Percentiles rank a stretch among this genome's conserved stretches.
Evolutionary conservation across 2,329 filamentous ascomycete species (phyloP).

Genomic region (Apiospora arundinis): DNA sequence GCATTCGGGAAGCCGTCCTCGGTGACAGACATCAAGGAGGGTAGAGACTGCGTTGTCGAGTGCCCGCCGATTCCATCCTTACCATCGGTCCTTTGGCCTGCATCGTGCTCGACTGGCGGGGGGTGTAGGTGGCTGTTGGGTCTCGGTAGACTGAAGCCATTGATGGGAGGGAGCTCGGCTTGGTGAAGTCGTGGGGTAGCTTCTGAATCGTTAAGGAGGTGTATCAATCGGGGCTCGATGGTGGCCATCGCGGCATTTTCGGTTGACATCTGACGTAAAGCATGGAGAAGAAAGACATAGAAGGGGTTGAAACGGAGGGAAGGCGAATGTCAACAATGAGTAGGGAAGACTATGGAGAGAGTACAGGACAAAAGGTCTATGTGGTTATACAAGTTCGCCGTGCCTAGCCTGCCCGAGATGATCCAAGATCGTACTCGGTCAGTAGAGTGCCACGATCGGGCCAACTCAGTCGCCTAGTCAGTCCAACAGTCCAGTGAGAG

Average conservation of each 20-base stretch:
- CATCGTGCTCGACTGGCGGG: conserved; percentile 57
- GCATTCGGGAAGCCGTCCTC: conserved; percentile 33
- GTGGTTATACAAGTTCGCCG: conserved; percentile 25
- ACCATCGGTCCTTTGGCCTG: conserved; percentile 49
- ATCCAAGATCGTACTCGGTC: conserved; percentile 11
- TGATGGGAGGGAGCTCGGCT: conserved; percentile 61
- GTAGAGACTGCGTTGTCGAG: conserved; percentile 37
- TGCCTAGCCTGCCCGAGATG: not conserved
- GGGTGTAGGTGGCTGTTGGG: conserved; percentile 49
- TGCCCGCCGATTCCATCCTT: conserved; percentile 35
- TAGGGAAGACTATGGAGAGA: conserved; percentile 25
- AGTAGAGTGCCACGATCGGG: conserved; percentile 11
- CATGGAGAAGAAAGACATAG: conserved; percentile 43
- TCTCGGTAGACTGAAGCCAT: conserved; percentile 52
- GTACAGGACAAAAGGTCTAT: conserved; percentile 24
- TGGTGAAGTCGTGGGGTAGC: conserved; percentile 53
- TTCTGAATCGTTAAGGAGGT: conserved; percentile 65
- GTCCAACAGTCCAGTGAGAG: conserved; percentile 7
- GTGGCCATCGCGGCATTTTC: conserved; percentile 62
- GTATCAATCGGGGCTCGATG: conserved; percentile 71
- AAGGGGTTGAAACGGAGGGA: conserved; percentile 21
- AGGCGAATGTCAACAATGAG: conserved; percentile 26
- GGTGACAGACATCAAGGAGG: conserved; percentile 35
- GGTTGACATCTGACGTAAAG: conserved; percentile 37
- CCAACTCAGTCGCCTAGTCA: conserved; percentile 11